Evolutionary conservation across 108 stramenopile genomes (phyloP), one percentile per base, ranked within the genome.

Genomic region (Nitzschia sp.): DNA sequence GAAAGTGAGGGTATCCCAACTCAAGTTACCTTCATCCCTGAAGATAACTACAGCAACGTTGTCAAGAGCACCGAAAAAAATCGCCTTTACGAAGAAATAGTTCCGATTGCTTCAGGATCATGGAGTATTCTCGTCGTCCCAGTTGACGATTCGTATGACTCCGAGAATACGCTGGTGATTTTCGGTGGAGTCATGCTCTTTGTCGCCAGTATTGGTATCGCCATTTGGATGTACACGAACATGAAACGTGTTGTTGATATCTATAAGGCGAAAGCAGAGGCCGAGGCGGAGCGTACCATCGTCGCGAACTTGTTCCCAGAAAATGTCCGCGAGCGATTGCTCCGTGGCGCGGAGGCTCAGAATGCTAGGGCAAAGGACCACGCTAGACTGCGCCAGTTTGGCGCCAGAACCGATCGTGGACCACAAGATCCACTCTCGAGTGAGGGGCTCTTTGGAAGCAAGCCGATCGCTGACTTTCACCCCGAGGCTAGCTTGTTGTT

Each of bases 401-500:
- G 38, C 15, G 38, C 38, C 8, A n/a, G n/a, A n/a, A 8, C 15
- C 15, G 15, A 42, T 15, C 6, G n/a, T 19, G 53, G n/a, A 17
- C 18, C 11, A 54, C 15, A 24, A 6, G 38, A 42, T 42, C 38
- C 38, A 42, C 15, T 42, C 8, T 42, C 38, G 15, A 54, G 53
- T n/a, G 53, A 54, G 53, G 53, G 53, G n/a, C 21, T 54, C 6
- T 54, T 54, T 19, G 53, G 53, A 19, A 80, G 29, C 62, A 53
- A 53, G 32, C 66, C 66, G 13, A 69, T 69, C 27, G 68, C 68
- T 26, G 68, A 69, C 59, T 69, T 66, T 33, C 33, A 34, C 31
- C 65, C 65, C 4, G 72, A 83, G 46, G 79, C 82, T n/a, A 65
- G 64, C 23, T 54, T 73, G 4, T 76, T 83, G 79, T 86, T 86